These are phyloP conservation scores for Immersiporthe knoxdaviesiana DNA, from an alignment of 2,329 filamentous ascomycete genomes.

Conservation along the genomic window DNA sequence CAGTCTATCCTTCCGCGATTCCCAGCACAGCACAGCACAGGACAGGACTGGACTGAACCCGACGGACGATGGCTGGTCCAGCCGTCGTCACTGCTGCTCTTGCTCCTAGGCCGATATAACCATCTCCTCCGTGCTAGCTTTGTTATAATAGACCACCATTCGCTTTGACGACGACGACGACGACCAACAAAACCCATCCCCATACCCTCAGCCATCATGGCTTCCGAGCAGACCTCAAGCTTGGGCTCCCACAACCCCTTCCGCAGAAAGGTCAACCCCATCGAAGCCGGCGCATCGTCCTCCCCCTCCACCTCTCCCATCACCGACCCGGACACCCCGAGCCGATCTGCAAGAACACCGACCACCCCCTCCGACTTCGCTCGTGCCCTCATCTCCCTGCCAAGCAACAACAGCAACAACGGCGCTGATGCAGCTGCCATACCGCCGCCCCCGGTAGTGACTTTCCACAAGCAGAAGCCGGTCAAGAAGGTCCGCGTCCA, in stretches of 20 bases:
- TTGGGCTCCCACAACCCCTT: slow-evolving; percentile 57
- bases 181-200: slow-evolving; percentile 12
- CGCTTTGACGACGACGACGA: slow-evolving; percentile 7
- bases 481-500: slow-evolving; percentile 70
- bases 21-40: neutral
- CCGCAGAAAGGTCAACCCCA: slow-evolving; percentile 45
- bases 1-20: neutral
- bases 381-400: slow-evolving; percentile 24
- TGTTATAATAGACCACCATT: slow-evolving; percentile 2
- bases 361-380: slow-evolving; percentile 30
- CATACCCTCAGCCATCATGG: slow-evolving; percentile 38
- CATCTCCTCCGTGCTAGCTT: neutral
- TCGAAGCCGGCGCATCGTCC: slow-evolving; percentile 18
- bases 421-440: slow-evolving; percentile 26
- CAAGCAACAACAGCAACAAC: slow-evolving; percentile 13
- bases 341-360: slow-evolving; percentile 4
- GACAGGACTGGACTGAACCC: neutral
- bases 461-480: slow-evolving; percentile 52
- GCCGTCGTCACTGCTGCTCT: neutral
- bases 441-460: slow-evolving; percentile 41
- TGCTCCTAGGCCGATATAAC: neutral
- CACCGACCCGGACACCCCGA: neutral
- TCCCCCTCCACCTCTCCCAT: slow-evolving; percentile 33
- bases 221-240: slow-evolving; percentile 35
- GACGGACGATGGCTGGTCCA: slow-evolving; percentile 5